Base-by-base conservation (phyloP, 768 basidiomycete species). In the Gautieria morchelliformis region DNA sequence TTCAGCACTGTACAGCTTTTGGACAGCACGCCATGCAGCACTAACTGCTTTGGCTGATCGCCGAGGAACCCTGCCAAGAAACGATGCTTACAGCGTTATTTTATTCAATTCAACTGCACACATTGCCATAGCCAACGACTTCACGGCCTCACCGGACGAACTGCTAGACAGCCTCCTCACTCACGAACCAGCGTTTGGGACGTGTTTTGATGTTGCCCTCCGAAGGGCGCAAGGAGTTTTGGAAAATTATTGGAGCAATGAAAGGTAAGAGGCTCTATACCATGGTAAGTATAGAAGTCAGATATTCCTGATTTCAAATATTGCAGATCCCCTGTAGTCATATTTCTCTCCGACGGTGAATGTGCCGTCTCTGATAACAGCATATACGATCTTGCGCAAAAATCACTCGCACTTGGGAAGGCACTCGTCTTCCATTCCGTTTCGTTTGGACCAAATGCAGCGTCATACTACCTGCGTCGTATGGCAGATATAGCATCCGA, bases 311-410 rank as follows among this genome's bases (percentile, higher is more conserved):
- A n/a, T n/a, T n/a, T n/a, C n/a, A n/a, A 41, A 17, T 11, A 20
- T 24, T 53, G 22, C 56, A 78, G 80, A 47, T 66, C 71, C 2
- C 80, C 81, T 0, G 72, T 81, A 5, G 67, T 83, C 14, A 74
- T 82, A 51, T 83, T 83, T 65, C 69, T 82, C 8, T 82, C 81
- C 2, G 82, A 81, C 57, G 81, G 81, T 0, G 73, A 79, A 67
- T 76, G 76, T 48, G 5, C 11, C 3, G 67, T 77, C 19, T 47
- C 41, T 0, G 78, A 81, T 44, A 33, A 61, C 5, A 62, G 65
- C 1, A 65, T 79, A 45, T 70, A 72, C 24, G 70, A 73, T 56
- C 56, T 81, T 4, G 74, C 76, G 57, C 72, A 69, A 17, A 53
- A 72, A 5, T 72, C 81, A 0, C 59, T 77, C 19, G 66, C 69